Base-by-base conservation (phyloP, 2,329 filamentous ascomycete genomes). In the Penicillium rolfsii region DNA sequence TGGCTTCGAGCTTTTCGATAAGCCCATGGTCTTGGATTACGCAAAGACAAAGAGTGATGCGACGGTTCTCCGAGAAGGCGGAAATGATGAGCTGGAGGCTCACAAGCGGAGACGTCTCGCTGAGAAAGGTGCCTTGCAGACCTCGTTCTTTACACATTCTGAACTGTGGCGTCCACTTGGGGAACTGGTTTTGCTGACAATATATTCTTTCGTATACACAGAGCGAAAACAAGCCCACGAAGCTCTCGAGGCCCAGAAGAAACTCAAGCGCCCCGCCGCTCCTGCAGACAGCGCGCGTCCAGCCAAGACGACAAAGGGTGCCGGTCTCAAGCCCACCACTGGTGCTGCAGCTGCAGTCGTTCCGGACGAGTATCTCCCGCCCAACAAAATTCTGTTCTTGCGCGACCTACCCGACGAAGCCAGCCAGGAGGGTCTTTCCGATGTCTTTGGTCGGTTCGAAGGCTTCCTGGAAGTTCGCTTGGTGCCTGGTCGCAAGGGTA, bases 341-440 rank as follows among this genome's bases (percentile, higher is more conserved):
- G 84, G 87, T 5, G 83, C 87, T 14, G 83, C 87, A 1, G 83
- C 89, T 3, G 84, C 90, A 11, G 89, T 93, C 58, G 89, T 98
- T 19, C 93, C 93, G n/a, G 95, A 98, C 84, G 95, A 99, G 79
- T 98, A 97, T 77, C 86, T 98, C 4, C 94, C 94, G 4, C 94
- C 95, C 38, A 98, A 98, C 85, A 97, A 97, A 82, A 96, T 93
- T 67, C 85, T 99, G 38, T 96, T 98, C 80, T 82, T 98, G 63
- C 92, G 96, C 80, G 94, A 98, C 71, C 80, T 99, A 38, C 93
- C 95, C 8, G 91, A 94, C 65, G 90, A 92, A 66, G 92, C 91
- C 78, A 90, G 91, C 75, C 87, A 91, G 71, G 93, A 96, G 65
- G 86, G 84, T 26, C 85, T 99, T 57, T 89, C 88, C 0, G 83